These are phyloP conservation scores for Pseudohalonectria lignicola DNA, from an alignment of 2,329 filamentous ascomycete species.

Conservation along the genomic window DNA sequence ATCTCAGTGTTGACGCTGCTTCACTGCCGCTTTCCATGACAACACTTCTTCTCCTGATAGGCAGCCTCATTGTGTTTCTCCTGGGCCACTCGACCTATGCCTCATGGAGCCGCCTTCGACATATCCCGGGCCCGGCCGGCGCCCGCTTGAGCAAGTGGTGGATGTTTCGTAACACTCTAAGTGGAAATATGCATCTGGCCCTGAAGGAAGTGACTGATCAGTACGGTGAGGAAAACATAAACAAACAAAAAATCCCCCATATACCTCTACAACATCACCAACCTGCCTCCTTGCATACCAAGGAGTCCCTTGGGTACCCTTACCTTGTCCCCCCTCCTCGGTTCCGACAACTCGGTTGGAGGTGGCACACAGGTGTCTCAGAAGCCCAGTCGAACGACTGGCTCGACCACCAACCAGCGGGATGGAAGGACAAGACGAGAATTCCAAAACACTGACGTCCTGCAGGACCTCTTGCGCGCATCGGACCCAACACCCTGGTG, in stretches of 20 bases:
- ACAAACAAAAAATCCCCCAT: too few relatives aligned
- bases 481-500: conserved; percentile 15
- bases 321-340: too few relatives aligned
- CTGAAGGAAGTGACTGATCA: conserved; percentile 12
- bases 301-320: too few relatives aligned
- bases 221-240: conserved; percentile 13
- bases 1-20: too few relatives aligned
- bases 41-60: too few relatives aligned
- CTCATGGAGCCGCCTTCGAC: conserved; percentile 13
- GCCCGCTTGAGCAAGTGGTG: conserved; percentile 15
- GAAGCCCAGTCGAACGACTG: neutral
- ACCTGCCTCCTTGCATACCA: too few relatives aligned
- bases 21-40: too few relatives aligned
- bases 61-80: conserved; percentile 1
- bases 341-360: neutral
- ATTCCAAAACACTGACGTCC: neutral
- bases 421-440: neutral
- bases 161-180: conserved; percentile 16
- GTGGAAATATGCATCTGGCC: conserved; percentile 14
- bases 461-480: conserved; percentile 13
- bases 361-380: neutral
- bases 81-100: conserved; percentile 8
- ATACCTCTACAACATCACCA: too few relatives aligned
- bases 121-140: conserved; percentile 14
- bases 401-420: too few relatives aligned